phyloP scores from a whole-genome alignment of 2,329 filamentous ascomycete genomes.

The Fusarium metavorans region DNA sequence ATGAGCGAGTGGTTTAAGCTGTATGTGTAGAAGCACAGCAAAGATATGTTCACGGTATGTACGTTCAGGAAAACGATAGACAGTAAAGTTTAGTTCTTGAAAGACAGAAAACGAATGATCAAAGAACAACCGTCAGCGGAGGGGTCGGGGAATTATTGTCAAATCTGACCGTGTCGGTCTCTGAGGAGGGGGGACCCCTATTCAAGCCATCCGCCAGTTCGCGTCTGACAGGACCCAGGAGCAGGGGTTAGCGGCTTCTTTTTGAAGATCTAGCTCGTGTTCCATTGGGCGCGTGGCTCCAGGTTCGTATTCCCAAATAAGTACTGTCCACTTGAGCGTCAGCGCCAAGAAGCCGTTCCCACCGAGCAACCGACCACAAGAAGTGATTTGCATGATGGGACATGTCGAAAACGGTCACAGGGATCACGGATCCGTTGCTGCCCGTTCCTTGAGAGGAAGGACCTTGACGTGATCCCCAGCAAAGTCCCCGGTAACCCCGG shows the following conservation, averaged over 20 bases:
- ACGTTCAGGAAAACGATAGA: not conserved
- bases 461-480: not conserved
- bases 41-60: not conserved
- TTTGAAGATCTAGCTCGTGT: not conserved
- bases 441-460: not conserved
- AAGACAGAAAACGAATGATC: not conserved
- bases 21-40: not conserved
- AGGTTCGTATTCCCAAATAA: slow-evolving; percentile 6
- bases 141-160: not conserved
- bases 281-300: not conserved
- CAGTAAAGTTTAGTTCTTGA: not conserved
- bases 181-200: slow-evolving; percentile 2
- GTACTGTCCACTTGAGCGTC: not conserved
- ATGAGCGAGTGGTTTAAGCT: not conserved
- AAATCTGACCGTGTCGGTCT: not conserved
- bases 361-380: not conserved
- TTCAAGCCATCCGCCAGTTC: not conserved
- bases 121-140: slow-evolving; percentile 1
- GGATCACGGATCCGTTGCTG: not conserved
- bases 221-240: not conserved
- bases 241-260: not conserved
- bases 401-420: not conserved
- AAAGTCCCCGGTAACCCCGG: slow-evolving; percentile 1
- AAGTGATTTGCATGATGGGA: not conserved
- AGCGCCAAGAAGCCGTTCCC: not conserved